Conservation (phyloP, 805 yeast species). For the Nadsonia fulvescens region DNA sequence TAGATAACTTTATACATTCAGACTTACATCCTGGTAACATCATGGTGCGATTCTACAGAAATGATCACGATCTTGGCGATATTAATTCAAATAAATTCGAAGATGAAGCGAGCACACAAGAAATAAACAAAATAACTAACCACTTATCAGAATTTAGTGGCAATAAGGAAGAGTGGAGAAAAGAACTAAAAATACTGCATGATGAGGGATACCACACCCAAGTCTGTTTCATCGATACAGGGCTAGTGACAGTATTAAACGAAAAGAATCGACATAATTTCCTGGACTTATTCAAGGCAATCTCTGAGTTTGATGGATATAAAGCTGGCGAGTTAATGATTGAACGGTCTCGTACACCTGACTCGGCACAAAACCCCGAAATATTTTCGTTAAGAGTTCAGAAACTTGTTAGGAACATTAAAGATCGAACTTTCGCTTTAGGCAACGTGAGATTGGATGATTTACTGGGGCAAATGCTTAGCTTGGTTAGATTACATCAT, state of each 20-base stretch:
- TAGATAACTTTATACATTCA: slow-evolving; percentile 90
- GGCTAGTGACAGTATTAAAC: slow-evolving; percentile 79
- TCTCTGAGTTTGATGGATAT: slow-evolving; percentile 86
- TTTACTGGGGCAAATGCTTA: slow-evolving; percentile 63
- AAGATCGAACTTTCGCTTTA: slow-evolving; percentile 74
- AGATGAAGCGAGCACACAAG: slow-evolving; percentile 11
- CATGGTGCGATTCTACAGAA: slow-evolving; percentile 50
- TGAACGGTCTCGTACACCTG: slow-evolving; percentile 88
- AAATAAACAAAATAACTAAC: slow-evolving; percentile 12
- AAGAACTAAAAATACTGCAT: slow-evolving; percentile 27
- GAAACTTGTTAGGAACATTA: slow-evolving; percentile 60
- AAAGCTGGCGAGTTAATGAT: slow-evolving; percentile 91
- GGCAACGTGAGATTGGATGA: slow-evolving; percentile 90
- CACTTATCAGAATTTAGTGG: slow-evolving; percentile 12
- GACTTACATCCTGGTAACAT: slow-evolving; percentile 96
- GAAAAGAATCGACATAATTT: slow-evolving; percentile 65
- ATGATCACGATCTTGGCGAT: slow-evolving; percentile 18
- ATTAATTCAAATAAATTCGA: too few relatives aligned
- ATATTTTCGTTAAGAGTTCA: slow-evolving; percentile 79
- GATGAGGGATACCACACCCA: slow-evolving; percentile 60
- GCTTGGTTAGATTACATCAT: slow-evolving; percentile 87
- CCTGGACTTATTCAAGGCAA: slow-evolving; percentile 71
- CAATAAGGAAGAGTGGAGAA: slow-evolving; percentile 26
- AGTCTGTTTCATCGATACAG: slow-evolving; percentile 81
- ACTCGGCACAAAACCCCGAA: slow-evolving; percentile 70